Evolutionary conservation across 345 rosid genomes (phyloP).

Genomic region (Brassica juncea): DNA sequence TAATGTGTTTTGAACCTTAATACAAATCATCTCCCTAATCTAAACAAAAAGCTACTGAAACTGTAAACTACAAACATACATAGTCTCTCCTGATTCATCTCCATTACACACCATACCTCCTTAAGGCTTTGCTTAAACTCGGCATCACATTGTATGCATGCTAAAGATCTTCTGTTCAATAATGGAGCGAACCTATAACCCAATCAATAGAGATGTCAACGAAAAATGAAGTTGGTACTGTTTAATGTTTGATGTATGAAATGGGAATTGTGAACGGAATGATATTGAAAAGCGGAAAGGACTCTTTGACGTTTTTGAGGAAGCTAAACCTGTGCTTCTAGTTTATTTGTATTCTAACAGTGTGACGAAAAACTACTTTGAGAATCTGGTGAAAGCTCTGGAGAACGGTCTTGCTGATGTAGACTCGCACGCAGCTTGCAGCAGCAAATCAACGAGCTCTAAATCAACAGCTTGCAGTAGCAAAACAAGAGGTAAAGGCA

Average conservation of each 20-base stretch:
- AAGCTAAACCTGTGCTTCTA: neutral
- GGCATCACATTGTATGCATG: conserved; percentile 95
- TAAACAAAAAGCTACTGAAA: neutral
- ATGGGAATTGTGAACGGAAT: neutral
- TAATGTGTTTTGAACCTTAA: conserved; percentile 8
- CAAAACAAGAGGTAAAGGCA: conserved; percentile 64
- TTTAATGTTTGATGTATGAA: neutral
- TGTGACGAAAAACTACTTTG: conserved; percentile 91
- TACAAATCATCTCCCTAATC: conserved; percentile 29
- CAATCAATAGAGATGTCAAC: neutral
- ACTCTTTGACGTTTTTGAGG: conserved; percentile 49
- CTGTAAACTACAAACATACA: neutral
- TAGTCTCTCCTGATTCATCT: neutral
- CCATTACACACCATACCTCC: conserved; percentile 69
- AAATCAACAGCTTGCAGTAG: conserved; percentile 44
- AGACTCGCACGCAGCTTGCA: conserved; percentile 65
- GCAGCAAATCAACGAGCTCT: conserved; percentile 51
- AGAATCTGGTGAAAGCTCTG: conserved; percentile 90
- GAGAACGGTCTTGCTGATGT: conserved; percentile 94
- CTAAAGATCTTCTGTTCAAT: conserved; percentile 91
- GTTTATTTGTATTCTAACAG: conserved; percentile 45
- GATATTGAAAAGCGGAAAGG: neutral
- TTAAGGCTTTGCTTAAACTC: conserved; percentile 79
- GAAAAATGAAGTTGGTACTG: neutral
- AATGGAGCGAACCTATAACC: conserved; percentile 73